Conservation (phyloP, 1,284 basidiomycete genomes). For the Rhodotorula sp. region DNA sequence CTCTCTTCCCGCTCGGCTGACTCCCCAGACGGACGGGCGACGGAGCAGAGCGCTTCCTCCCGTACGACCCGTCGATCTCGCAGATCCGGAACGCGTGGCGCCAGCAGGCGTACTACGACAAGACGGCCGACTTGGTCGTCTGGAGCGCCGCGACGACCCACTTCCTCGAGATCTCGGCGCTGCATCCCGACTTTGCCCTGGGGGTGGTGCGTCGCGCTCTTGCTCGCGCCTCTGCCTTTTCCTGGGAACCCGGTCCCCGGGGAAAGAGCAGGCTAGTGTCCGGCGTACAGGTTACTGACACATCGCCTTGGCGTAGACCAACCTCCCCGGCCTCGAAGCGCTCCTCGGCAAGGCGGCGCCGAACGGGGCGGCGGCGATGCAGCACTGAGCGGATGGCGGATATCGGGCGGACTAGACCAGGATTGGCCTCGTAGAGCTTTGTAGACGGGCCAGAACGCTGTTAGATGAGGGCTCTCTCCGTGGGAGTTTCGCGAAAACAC, state of each 20-base stretch:
- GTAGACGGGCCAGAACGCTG: too few relatives aligned
- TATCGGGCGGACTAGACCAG: too few relatives aligned
- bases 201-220: constrained; percentile 20
- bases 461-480: too few relatives aligned
- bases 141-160: constrained; percentile 40
- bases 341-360: constrained; percentile 4
- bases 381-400: too few relatives aligned
- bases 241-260: too few relatives aligned
- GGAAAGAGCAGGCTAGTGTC: background rate
- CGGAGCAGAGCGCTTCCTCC: constrained; percentile 34
- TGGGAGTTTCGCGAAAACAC: too few relatives aligned
- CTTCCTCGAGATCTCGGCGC: constrained; percentile 34
- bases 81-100: constrained; percentile 36
- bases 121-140: constrained; percentile 20
- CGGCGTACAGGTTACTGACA: background rate
- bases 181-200: constrained; percentile 20
- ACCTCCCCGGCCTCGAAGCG: constrained; percentile 8
- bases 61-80: constrained; percentile 35
- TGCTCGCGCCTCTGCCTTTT: too few relatives aligned
- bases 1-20: background rate
- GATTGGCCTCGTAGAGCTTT: too few relatives aligned
- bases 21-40: too few relatives aligned
- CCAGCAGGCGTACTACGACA: constrained; percentile 20
- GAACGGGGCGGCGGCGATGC: background rate
- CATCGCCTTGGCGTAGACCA: background rate